Evolutionary conservation across 345 rosid genomes (phyloP), one percentile per base, ranked within the genome.

Genomic region (Bruguiera parviflora): DNA sequence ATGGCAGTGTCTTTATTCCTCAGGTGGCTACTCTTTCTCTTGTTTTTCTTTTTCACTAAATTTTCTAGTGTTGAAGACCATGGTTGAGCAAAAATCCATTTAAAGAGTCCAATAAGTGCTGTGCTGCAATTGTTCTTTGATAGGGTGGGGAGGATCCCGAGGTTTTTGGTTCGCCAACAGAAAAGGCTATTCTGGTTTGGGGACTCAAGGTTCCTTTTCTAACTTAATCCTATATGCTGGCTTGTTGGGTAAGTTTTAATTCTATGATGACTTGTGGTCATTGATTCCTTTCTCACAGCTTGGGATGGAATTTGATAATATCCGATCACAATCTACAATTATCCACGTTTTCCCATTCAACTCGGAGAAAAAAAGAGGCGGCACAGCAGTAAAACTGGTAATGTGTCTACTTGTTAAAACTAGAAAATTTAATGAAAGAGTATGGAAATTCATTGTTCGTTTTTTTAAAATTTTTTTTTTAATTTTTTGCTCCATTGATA

Each of bases 321-420:
- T 84, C 68, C 86, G 91, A 79, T 87, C 92, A 60, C 85, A 82
- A 77, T 88, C 98, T 46, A 77, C 63, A 56, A 74, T 86, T 70
- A 85, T 96, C 66, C 96, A 89, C 79, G 96, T 95, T 65, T 84
- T 85, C 75, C 98, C 99, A 70, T 92, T 96, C 86, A 96, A 89
- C 78, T 96, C 99, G 0, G 95, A 90, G 87, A 96, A 92, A 73
- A 96, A 96, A 77, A 85, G 97, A 62, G 99, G 99, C 22, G 98
- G 98, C 73, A 90, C 87, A 72, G 99, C 99, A 22, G 55, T 92
- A 65, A 81, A 81, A 78, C 73, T 60, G 87, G 96, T 92, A 86
- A 72, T 46, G 53, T 65, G 19, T 19, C 59, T 18, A 39, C 58
- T 70, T 69, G 57, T 62, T 64, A 39, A 39, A 39, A 13, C 58